These are phyloP conservation scores for Phytophthora boehmeriae DNA, from an alignment of 352 stramenopile species.

Conservation along the genomic window DNA sequence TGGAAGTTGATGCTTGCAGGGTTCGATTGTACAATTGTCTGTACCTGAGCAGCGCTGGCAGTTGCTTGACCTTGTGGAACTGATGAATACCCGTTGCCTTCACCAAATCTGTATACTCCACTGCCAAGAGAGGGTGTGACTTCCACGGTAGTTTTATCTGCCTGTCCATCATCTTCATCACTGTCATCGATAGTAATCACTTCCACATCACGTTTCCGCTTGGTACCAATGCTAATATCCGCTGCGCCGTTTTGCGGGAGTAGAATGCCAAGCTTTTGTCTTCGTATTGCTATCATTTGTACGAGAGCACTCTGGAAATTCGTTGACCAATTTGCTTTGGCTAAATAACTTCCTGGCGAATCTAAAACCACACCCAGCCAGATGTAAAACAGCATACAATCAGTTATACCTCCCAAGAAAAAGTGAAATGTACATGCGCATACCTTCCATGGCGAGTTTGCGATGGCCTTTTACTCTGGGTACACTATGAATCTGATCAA, in stretches of 20 bases:
- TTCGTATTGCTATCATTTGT: slow-evolving; percentile 35
- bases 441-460: slow-evolving; percentile 52
- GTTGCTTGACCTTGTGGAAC: slow-evolving; percentile 6
- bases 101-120: neutral
- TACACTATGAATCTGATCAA: slow-evolving; percentile 53
- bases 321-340: slow-evolving; percentile 47
- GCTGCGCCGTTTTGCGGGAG: neutral
- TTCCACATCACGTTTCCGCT: slow-evolving; percentile 64
- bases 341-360: slow-evolving; percentile 43
- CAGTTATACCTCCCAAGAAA: neutral
- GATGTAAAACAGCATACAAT: neutral
- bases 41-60: slow-evolving; percentile 2
- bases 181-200: slow-evolving; percentile 68
- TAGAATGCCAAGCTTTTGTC: slow-evolving; percentile 13
- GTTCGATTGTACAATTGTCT: neutral
- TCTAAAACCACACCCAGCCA: no score
- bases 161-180: slow-evolving; percentile 24
- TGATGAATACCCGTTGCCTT: neutral
- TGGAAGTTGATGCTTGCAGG: slow-evolving; percentile 1
- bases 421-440: neutral
- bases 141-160: neutral
- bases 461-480: slow-evolving; percentile 35
- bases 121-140: neutral
- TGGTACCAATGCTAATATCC: slow-evolving; percentile 19
- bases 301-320: slow-evolving; percentile 49